Base-by-base conservation (phyloP, 2,329 filamentous ascomycete species). In the Coleophoma cylindrospora region DNA sequence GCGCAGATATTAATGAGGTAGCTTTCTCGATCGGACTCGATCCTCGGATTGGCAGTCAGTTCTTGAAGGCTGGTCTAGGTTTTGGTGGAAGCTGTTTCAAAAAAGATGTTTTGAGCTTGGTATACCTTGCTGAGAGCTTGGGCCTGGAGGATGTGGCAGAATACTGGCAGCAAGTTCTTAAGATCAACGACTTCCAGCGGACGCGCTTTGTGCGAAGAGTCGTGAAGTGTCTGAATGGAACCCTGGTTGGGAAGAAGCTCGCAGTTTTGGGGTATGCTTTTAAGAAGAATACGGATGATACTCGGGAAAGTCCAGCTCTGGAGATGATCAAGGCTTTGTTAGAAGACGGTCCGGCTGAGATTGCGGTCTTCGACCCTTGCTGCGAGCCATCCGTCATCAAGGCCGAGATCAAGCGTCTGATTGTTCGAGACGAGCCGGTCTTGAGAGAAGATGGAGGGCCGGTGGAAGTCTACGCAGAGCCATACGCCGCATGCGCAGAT, bases 41-140 rank as follows among this genome's bases (percentile, higher is more conserved):
- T 60, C 75, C 76, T 8, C 78, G 88, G 45, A 88, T 92, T 51
- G 88, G 88, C 7, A 73, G 78, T 54, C 81, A 84, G 64, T 88
- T 90, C 68, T 73, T 92, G 38, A 84, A 87, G 67, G 83, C 87
- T 8, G 84, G 83, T 37, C 79, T 90, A 34, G 88, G 88, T 14
- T 92, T 91, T 61, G 87, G 88, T 49, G 88, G 88, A 17, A 87
- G 82, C 53, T 92, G 88, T 68, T 91, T 92, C 74, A 83, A 86
- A 66, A 92, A 92, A 68, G 88, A 92, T 62, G 80, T 91, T 40
- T 74, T 88, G 45, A 87, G 80, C 66, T 71, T 92, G 36, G 79
- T 84, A 15, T 90, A 91, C 68, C 74, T 91, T 32, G 83, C 87
- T 14, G 83, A 89, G 59, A 81, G 78, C 3, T 73, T 90, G 49